These are phyloP conservation scores for Lathyrus oleraceus DNA, from an alignment of 306 rosid species.

Conservation along the genomic window DNA sequence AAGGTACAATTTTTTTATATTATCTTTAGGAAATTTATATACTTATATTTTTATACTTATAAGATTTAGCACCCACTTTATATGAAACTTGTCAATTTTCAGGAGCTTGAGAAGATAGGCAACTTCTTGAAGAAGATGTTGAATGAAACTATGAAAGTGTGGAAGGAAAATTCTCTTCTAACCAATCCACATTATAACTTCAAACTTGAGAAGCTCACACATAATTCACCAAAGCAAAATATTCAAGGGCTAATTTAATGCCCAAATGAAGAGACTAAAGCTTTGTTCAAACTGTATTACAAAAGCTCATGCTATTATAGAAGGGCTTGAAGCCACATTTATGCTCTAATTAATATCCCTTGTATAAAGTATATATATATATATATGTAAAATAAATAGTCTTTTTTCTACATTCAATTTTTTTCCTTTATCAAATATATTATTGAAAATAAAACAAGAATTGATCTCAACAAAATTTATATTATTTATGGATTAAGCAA, in stretches of 20 bases:
- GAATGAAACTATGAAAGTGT: not conserved
- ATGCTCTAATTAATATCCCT: not conserved
- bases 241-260: slow-evolving; percentile 7
- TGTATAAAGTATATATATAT: not conserved
- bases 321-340: not conserved
- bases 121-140: not conserved
- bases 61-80: slow-evolving; percentile 16
- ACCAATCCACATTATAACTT: not conserved
- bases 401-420: not conserved
- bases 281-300: not conserved
- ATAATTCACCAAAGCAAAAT: not conserved
- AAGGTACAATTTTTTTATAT: slow-evolving; percentile 38
- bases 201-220: not conserved
- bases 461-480: too few species aligned
- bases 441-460: not conserved
- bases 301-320: not conserved
- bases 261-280: not conserved
- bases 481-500: too few species aligned
- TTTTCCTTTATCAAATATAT: not conserved
- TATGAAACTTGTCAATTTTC: not conserved
- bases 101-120: not conserved
- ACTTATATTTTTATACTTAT: not conserved
- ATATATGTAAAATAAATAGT: not conserved
- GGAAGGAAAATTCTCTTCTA: not conserved
- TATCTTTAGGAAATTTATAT: slow-evolving; percentile 7